Conservation (phyloP, 257 asterid genomes). For the Eucommia ulmoides region DNA sequence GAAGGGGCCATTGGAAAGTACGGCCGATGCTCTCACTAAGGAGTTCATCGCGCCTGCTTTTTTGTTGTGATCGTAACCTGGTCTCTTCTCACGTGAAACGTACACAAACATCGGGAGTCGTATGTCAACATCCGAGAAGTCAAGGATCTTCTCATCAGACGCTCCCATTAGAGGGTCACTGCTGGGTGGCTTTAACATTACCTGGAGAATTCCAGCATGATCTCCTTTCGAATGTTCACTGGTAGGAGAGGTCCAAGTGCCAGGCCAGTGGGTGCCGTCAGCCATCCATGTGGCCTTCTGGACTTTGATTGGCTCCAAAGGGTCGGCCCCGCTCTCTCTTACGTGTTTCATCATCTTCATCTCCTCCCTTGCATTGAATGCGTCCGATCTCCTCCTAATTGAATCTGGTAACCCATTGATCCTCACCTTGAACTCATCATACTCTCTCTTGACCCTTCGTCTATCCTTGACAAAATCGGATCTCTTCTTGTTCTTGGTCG, state of each 20-base stretch:
- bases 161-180: conserved; percentile 22
- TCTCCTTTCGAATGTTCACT: conserved; percentile 57
- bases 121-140: conserved; percentile 23
- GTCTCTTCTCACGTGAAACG: conserved; percentile 31
- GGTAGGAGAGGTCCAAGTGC: conserved; percentile 51
- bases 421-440: conserved; percentile 32
- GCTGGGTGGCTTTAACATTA: conserved; percentile 33
- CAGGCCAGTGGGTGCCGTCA: conserved; percentile 84
- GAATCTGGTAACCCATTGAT: conserved; percentile 24
- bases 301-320: conserved; percentile 34
- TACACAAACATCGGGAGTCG: conserved; percentile 34
- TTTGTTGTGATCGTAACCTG: conserved; percentile 32
- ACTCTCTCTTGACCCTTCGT: conserved; percentile 26
- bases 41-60: conserved; percentile 39
- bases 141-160: conserved; percentile 15
- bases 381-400: conserved; percentile 28
- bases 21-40: conserved; percentile 26
- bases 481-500: conserved; percentile 28
- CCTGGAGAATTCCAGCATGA: conserved; percentile 77
- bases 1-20: conserved; percentile 31
- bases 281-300: conserved; percentile 78
- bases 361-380: conserved; percentile 30
- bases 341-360: conserved; percentile 28
- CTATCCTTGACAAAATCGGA: conserved; percentile 29
- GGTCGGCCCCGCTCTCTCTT: conserved; percentile 26